Conservation (phyloP, 225 moss, liverwort and hornwort species). For the Physcomitrellopsis africana region DNA sequence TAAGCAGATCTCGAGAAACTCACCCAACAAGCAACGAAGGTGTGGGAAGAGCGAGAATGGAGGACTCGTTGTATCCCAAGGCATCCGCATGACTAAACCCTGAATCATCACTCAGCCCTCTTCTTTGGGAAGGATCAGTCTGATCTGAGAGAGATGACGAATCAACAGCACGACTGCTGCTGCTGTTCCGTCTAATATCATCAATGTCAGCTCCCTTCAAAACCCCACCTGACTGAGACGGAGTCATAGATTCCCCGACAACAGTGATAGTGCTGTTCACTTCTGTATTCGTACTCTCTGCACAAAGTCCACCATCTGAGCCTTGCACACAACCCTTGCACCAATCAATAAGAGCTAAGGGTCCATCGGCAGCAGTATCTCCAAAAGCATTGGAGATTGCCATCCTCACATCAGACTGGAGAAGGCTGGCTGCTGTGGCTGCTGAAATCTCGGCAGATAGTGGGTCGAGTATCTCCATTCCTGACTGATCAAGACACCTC, state of each 20-base stretch:
- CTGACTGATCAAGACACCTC: constrained; percentile 82
- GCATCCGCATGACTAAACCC: constrained; percentile 65
- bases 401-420: constrained; percentile 88
- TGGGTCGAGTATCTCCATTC: constrained; percentile 86
- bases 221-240: constrained; percentile 62
- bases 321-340: constrained; percentile 69
- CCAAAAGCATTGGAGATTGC: constrained; percentile 86
- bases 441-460: constrained; percentile 91
- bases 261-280: constrained; percentile 82
- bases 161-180: constrained; percentile 67
- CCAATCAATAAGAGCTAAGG: constrained; percentile 83
- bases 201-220: constrained; percentile 58
- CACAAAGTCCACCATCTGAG: constrained; percentile 57
- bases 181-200: constrained; percentile 62
- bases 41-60: constrained; percentile 72
- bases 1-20: constrained; percentile 29
- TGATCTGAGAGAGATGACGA: constrained; percentile 84
- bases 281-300: constrained; percentile 70
- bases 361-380: constrained; percentile 80
- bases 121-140: constrained; percentile 75
- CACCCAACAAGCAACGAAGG: constrained; percentile 95
- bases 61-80: constrained; percentile 58
- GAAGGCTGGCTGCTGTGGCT: constrained; percentile 81
- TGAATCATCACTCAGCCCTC: constrained; percentile 63
- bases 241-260: constrained; percentile 68